Percentiles rank a stretch among this genome's conserved stretches.
Conservation (phyloP, 805 yeast genomes). For the Ogataea henricii region DNA sequence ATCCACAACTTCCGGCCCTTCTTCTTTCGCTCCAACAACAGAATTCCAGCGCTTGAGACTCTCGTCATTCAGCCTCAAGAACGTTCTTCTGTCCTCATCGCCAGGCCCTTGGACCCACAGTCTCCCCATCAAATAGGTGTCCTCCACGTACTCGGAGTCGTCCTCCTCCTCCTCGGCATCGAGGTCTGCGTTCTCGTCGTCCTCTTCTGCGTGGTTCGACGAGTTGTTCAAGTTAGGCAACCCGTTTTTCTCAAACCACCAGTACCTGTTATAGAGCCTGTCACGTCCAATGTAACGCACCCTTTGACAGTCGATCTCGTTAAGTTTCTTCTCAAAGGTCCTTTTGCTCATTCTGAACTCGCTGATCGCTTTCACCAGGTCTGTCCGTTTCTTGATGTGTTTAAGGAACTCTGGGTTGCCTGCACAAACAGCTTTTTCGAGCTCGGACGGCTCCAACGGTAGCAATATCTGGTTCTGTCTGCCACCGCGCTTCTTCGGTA, state of each 20-base stretch:
- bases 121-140: constrained; percentile 46
- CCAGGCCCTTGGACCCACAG: constrained; percentile 81
- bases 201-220: constrained; percentile 27
- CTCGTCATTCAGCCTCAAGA: constrained; percentile 37
- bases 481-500: constrained; percentile 17
- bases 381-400: constrained; percentile 47
- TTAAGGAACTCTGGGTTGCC: constrained; percentile 45
- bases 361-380: constrained; percentile 42
- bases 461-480: constrained; percentile 25
- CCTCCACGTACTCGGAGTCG: constrained; percentile 50
- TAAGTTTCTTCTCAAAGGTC: constrained; percentile 59
- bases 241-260: constrained; percentile 95
- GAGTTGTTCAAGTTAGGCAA: constrained; percentile 48
- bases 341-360: constrained; percentile 50
- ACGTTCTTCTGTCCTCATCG: constrained; percentile 41
- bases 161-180: constrained; percentile 41
- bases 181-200: constrained; percentile 29
- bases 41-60: constrained; percentile 38
- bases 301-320: constrained; percentile 76
- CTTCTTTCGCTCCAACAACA: constrained; percentile 5
- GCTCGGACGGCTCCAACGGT: constrained; percentile 35
- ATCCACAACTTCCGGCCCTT: constrained; percentile 4
- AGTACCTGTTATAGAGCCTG: constrained; percentile 80
- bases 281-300: constrained; percentile 79
- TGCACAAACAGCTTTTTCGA: constrained; percentile 41